Percentiles rank a stretch among this genome's conserved stretches.
phyloP scores from a whole-genome alignment of 2,329 filamentous ascomycete genomes.

The Alternaria tenuissima region DNA sequence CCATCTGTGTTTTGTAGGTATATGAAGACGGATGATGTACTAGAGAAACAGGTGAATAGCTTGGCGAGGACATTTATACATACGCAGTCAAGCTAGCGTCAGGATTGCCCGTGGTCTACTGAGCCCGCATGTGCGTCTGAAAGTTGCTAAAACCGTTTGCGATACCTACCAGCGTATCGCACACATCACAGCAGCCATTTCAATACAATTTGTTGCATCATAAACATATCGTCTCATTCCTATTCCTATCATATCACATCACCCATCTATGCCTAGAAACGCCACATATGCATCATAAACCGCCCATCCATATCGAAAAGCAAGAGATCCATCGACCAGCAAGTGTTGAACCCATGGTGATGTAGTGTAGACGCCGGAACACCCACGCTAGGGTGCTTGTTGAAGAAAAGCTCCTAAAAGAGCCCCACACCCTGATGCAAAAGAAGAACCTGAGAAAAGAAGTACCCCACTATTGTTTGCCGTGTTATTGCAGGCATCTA shows the following conservation, averaged over 20 bases:
- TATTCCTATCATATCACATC: background rate
- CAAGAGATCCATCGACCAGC: background rate
- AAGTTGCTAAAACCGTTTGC: no score
- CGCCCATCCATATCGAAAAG: background rate
- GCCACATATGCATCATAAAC: background rate
- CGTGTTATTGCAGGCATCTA: constrained; percentile 12
- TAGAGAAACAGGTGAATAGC: background rate
- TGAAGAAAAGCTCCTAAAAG: background rate
- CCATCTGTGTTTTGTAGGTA: no score
- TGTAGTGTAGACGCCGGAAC: constrained; percentile 2
- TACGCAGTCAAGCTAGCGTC: background rate
- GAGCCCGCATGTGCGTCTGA: background rate
- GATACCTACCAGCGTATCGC: background rate
- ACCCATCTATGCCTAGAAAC: background rate
- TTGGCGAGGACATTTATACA: background rate
- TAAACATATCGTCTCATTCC: background rate
- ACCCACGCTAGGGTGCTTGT: constrained; percentile 2
- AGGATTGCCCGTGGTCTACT: background rate
- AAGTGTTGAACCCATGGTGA: constrained; percentile 6
- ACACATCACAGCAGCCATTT: background rate
- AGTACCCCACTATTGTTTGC: background rate
- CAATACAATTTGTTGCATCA: background rate
- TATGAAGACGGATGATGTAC: no score
- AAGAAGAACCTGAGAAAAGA: background rate
- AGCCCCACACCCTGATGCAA: constrained; percentile 2